Conservation (phyloP, 192 early-diverging fungal genomes). For the Globomyces pollinis-pini region DNA sequence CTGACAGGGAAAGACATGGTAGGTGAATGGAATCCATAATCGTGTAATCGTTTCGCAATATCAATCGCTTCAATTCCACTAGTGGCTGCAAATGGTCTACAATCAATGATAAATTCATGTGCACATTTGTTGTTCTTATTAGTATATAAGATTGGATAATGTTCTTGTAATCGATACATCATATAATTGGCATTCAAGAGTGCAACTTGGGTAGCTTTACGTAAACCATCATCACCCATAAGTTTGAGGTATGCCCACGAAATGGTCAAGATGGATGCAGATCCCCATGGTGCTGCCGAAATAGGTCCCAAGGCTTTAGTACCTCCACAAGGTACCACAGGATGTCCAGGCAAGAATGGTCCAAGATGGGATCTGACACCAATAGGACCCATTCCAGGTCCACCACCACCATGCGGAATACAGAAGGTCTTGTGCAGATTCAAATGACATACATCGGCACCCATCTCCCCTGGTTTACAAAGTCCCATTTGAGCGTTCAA, state of each 20-base stretch:
- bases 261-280: slow-evolving; percentile 91
- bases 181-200: slow-evolving; percentile 99
- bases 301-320: slow-evolving; percentile 83
- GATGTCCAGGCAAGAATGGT: slow-evolving; percentile 90
- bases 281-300: slow-evolving; percentile 94
- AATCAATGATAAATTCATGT: slow-evolving; percentile 98
- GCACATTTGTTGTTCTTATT: slow-evolving; percentile 94
- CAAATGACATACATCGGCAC: slow-evolving; percentile 98
- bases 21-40: slow-evolving; percentile 98
- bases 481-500: slow-evolving; percentile 50
- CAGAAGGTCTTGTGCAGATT: slow-evolving; percentile 99
- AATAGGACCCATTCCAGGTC: slow-evolving; percentile 72
- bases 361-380: slow-evolving; percentile 67
- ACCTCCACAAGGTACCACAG: slow-evolving; percentile 65
- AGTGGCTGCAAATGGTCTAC: slow-evolving; percentile 72
- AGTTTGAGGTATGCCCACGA: slow-evolving; percentile 99
- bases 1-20: slow-evolving; percentile 99
- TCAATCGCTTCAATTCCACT: slow-evolving; percentile 86
- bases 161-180: slow-evolving; percentile 76
- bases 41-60: slow-evolving; percentile 93
- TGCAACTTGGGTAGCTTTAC: slow-evolving; percentile 78
- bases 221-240: slow-evolving; percentile 91
- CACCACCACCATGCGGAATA: slow-evolving; percentile 98
- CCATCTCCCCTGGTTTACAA: slow-evolving; percentile 81
- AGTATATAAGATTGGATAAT: slow-evolving; percentile 89